A percentile compares a stretch with the other conserved stretches of the same genome.
Conservation (phyloP, 768 basidiomycete species). For the Leccinum aurantiacum region DNA sequence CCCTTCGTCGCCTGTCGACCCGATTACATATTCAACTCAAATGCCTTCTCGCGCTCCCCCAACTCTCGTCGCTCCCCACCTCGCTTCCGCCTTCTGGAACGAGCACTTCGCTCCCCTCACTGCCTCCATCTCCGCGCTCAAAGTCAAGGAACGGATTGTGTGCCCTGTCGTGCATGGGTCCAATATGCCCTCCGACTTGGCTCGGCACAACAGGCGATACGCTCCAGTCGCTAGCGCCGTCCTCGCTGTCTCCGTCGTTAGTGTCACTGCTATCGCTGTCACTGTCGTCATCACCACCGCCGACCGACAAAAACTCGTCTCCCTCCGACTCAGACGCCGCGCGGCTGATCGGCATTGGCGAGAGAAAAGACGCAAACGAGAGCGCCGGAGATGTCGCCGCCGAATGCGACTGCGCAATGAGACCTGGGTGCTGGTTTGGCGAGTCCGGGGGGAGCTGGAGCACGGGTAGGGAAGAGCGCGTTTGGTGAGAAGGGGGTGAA, state of each 20-base stretch:
- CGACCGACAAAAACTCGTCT: slow-evolving; percentile 29
- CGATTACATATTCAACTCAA: slow-evolving; percentile 1
- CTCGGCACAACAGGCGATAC: neutral
- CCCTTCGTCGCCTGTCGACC: neutral
- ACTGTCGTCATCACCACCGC: slow-evolving; percentile 9
- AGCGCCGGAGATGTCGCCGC: slow-evolving; percentile 17
- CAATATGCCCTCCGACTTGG: neutral
- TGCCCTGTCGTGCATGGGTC: slow-evolving; percentile 5
- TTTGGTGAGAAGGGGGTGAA: slow-evolving; percentile 2
- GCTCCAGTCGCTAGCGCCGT: slow-evolving; percentile 13
- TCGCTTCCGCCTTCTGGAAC: slow-evolving; percentile 20
- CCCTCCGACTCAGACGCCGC: slow-evolving; percentile 21
- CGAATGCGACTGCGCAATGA: neutral
- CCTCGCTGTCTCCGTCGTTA: neutral
- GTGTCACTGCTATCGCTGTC: neutral
- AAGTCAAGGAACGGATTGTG: slow-evolving; percentile 28
- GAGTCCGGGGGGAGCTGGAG: slow-evolving; percentile 16
- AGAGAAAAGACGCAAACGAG: slow-evolving; percentile 28
- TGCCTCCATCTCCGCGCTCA: slow-evolving; percentile 9
- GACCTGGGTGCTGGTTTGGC: neutral
- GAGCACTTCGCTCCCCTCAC: slow-evolving; percentile 23
- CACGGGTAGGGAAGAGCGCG: slow-evolving; percentile 1
- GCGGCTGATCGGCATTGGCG: slow-evolving; percentile 22
- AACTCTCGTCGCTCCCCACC: slow-evolving; percentile 24
- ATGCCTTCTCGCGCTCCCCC: slow-evolving; percentile 26